Percentiles rank a stretch among this genome's conserved stretches.
phyloP scores from a whole-genome alignment of 805 yeast genomes.

The Yamadazyma endophytica region DNA sequence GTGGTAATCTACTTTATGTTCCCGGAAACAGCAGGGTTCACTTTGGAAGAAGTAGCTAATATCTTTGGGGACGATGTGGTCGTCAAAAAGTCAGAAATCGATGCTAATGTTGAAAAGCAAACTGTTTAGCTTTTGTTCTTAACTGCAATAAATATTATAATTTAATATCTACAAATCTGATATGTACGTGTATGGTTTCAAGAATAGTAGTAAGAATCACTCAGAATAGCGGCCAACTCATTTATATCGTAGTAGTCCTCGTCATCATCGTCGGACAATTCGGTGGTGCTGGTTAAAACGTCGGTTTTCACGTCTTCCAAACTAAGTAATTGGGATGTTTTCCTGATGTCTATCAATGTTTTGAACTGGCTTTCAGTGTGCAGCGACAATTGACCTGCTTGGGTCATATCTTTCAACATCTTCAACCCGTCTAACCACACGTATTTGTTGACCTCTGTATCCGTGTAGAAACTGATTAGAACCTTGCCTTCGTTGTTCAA shows the following conservation, averaged over 20 bases:
- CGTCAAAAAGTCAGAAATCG: no score
- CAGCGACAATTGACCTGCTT: constrained; percentile 27
- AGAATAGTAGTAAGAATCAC: constrained; percentile 6
- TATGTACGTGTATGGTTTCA: background rate
- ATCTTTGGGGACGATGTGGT: constrained; percentile 38
- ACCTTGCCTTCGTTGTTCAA: constrained; percentile 38
- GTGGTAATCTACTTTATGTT: constrained; percentile 27
- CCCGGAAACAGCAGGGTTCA: constrained; percentile 40
- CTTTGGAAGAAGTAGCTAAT: constrained; percentile 41
- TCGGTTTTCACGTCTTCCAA: constrained; percentile 22
- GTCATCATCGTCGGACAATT: constrained; percentile 21
- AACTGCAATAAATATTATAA: no score
- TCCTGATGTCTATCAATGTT: constrained; percentile 31
- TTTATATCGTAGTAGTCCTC: constrained; percentile 16
- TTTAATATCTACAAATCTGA: no score
- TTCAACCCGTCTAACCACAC: constrained; percentile 80
- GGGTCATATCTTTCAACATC: constrained; percentile 34
- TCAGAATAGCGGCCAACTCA: constrained; percentile 12
- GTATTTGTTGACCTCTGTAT: constrained; percentile 61
- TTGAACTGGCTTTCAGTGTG: constrained; percentile 36
- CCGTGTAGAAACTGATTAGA: constrained; percentile 61
- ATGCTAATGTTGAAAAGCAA: no score
- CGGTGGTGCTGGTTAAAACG: constrained; percentile 11
- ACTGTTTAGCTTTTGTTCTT: no score
- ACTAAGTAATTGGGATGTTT: constrained; percentile 36